Conservation (phyloP, 1,139 yeast genomes). For the Taphrina pruni region DNA sequence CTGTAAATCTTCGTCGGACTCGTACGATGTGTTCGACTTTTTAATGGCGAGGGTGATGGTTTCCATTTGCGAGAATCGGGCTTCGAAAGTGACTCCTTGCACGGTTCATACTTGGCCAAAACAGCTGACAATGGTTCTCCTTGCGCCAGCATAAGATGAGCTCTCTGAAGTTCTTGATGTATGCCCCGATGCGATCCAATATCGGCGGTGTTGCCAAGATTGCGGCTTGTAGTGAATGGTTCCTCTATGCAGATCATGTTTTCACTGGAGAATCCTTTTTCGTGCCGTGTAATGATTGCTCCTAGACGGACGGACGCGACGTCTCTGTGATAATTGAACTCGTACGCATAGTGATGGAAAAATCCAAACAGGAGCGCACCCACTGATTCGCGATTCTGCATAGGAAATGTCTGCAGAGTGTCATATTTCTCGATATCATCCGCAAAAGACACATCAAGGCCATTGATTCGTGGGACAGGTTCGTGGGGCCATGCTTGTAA, state of each 20-base stretch:
- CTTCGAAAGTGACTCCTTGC: background rate
- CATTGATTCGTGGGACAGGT: conserved; percentile 42
- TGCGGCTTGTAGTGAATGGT: conserved; percentile 47
- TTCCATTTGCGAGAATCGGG: conserved; percentile 7
- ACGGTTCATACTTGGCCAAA: conserved; percentile 5
- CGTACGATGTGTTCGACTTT: background rate
- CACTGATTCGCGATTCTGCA: conserved; percentile 46
- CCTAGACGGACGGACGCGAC: conserved; percentile 48
- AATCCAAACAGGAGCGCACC: conserved; percentile 47
- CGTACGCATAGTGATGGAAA: conserved; percentile 47
- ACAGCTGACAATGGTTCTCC: conserved; percentile 7
- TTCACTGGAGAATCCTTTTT: conserved; percentile 48
- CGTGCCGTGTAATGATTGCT: conserved; percentile 45
- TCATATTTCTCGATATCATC: conserved; percentile 45
- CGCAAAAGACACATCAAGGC: conserved; percentile 47
- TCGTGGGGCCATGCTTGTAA: conserved; percentile 45
- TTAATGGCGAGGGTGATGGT: background rate
- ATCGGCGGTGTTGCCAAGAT: conserved; percentile 49
- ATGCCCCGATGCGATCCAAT: conserved; percentile 48
- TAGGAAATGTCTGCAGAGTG: conserved; percentile 45
- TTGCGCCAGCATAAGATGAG: conserved; percentile 45
- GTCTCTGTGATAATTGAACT: conserved; percentile 46
- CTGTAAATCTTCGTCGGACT: background rate
- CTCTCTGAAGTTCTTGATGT: conserved; percentile 47
- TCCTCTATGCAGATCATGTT: conserved; percentile 48